These are phyloP conservation scores for Chlamydomonas sphaeroides DNA, from an alignment of 139 green algal species.

Conservation along the genomic window DNA sequence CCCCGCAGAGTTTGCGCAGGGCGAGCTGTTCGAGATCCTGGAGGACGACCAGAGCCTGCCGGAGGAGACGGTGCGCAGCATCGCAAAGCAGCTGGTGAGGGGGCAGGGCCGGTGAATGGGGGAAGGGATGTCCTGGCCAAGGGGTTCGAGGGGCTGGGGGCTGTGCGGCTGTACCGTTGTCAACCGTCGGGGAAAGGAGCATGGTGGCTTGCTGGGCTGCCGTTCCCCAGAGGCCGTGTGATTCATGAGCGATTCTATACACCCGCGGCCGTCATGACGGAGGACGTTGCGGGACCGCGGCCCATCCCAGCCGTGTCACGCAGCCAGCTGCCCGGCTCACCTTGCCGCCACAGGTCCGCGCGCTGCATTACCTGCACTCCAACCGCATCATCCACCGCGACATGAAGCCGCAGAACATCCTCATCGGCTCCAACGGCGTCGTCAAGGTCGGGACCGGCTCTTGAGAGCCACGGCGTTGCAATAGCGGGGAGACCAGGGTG, in stretches of 20 bases:
- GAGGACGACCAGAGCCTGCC: slow-evolving; percentile 92
- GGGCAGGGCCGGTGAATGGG: background rate
- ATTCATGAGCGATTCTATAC: too few species aligned
- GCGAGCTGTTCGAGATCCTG: slow-evolving; percentile 98
- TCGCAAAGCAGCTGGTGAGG: slow-evolving; percentile 92
- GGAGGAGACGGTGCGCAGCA: slow-evolving; percentile 83
- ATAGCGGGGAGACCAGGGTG: too few species aligned
- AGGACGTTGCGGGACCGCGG: too few species aligned
- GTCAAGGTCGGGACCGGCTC: slow-evolving; percentile 77
- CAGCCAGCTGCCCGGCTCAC: too few species aligned
- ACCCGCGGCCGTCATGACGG: too few species aligned
- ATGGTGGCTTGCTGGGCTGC: too few species aligned
- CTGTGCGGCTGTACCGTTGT: background rate
- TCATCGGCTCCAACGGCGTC: slow-evolving; percentile 71
- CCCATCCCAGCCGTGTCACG: too few species aligned
- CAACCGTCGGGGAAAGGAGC: too few species aligned
- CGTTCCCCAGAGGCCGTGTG: too few species aligned
- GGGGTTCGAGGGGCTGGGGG: background rate
- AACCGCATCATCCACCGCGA: slow-evolving; percentile 95
- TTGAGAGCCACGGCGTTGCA: too few species aligned
- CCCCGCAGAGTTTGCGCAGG: slow-evolving; percentile 92
- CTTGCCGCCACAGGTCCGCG: slow-evolving; percentile 47
- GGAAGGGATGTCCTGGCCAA: background rate
- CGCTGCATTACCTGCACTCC: slow-evolving; percentile 95
- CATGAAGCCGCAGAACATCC: slow-evolving; percentile 94